Evolutionary conservation across 2,329 filamentous ascomycete species (phyloP).

Genomic region (Trichoderma lentiforme): DNA sequence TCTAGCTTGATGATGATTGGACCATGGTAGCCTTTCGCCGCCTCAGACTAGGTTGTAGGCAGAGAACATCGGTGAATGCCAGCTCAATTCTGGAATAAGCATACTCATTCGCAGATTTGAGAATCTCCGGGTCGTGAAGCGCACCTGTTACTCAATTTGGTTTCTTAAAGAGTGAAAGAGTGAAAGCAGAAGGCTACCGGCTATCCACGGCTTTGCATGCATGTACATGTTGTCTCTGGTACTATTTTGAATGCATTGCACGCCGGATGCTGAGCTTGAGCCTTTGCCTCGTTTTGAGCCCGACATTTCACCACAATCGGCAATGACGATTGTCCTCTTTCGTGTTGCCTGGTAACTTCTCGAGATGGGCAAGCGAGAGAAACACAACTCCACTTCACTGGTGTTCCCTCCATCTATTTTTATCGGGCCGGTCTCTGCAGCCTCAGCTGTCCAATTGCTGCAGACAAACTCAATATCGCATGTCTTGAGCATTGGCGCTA

Average conservation of each 20-base stretch:
- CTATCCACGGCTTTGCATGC: background rate
- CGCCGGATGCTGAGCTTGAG: background rate
- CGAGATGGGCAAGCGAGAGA: slow-evolving; percentile 7
- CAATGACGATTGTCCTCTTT: background rate
- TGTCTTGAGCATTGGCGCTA: slow-evolving; percentile 16
- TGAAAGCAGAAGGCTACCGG: no score
- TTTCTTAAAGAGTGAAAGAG: background rate
- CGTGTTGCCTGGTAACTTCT: background rate
- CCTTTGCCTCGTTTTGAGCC: background rate
- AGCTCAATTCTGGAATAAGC: background rate
- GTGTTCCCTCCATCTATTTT: background rate
- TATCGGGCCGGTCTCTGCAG: slow-evolving; percentile 9
- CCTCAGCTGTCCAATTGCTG: background rate
- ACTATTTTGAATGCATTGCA: background rate
- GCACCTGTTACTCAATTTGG: background rate
- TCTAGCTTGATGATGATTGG: background rate
- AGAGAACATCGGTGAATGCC: background rate
- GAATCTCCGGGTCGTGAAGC: background rate
- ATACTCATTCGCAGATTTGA: background rate
- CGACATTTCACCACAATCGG: background rate
- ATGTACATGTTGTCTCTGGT: background rate
- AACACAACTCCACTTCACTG: background rate
- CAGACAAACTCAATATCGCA: slow-evolving; percentile 8
- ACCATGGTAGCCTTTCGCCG: background rate
- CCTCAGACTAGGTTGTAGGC: background rate